Evolutionary conservation across 495 filamentous ascomycete species (phyloP).

Genomic region (Amorphotheca resinae): DNA sequence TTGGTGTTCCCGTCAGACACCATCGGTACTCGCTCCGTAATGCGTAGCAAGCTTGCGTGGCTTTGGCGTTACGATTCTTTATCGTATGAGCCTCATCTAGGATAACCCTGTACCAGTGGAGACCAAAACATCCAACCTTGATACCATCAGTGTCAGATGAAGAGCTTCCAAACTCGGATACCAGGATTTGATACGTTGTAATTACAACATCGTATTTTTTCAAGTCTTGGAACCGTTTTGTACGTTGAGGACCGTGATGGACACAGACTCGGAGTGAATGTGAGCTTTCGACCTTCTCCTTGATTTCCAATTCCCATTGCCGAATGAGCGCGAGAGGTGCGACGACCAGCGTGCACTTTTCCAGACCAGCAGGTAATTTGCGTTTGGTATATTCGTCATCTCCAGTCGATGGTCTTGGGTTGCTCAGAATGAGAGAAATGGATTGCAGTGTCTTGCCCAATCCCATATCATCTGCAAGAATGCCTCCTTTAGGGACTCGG

Average conservation of each 20-base stretch:
- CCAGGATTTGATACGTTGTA: constrained; percentile 89
- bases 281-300: constrained; percentile 53
- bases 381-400: constrained; percentile 29
- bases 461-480: constrained; percentile 80
- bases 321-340: constrained; percentile 93
- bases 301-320: constrained; percentile 93
- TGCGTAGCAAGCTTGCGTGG: constrained; percentile 74
- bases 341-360: constrained; percentile 76
- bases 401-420: constrained; percentile 51
- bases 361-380: constrained; percentile 48
- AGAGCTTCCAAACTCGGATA: constrained; percentile 69
- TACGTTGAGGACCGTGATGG: constrained; percentile 78
- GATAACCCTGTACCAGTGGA: constrained; percentile 91
- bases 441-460: constrained; percentile 78
- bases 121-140: constrained; percentile 74
- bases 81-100: constrained; percentile 96
- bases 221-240: constrained; percentile 61
- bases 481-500: constrained; percentile 64
- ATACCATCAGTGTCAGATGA: constrained; percentile 33
- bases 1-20: constrained; percentile 90
- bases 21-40: constrained; percentile 76
- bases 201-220: constrained; percentile 90
- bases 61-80: constrained; percentile 95
- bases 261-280: constrained; percentile 68
- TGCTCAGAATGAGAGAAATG: constrained; percentile 68